Base-by-base conservation (phyloP, 2,329 filamentous ascomycete species). In the Clathrospora elynae region DNA sequence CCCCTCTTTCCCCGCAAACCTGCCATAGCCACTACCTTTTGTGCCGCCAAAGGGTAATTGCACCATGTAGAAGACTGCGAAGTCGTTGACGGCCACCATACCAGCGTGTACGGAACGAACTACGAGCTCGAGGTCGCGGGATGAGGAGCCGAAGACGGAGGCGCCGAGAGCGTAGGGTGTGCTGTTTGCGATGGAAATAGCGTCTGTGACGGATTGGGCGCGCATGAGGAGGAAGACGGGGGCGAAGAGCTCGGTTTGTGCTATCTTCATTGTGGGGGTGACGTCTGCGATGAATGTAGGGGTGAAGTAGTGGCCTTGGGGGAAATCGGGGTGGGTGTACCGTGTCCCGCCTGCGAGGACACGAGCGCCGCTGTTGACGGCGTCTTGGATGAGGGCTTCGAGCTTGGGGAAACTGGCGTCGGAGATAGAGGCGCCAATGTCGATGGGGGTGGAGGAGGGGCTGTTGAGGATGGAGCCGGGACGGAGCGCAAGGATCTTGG, bases 81-180 rank as follows among this genome's bases (percentile, higher is more conserved):
- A 99, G 73, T 99, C 93, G 68, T 99, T 99, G 57, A 99, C 82
- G 16, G 90, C 84, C 0, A 97, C 88, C 87, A 96, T 96, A 30
- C 93, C 93, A 0, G 87, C 84, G 50, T 86, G 82, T 36, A 96
- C 78, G 16, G 83, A 81, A 13, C 72, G 72, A 1, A 92, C 83
- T 18, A 95, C 82, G 11, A 74, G 74, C 11, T 79, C 71, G 1
- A 96, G 75, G 2, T 76, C 75, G 42, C 81, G 78, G 46, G 85
- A 80, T 5, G 53, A 53, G n/a, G 58, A 48, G 22, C 91, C 93
- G 68, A 95, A 96, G 24, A 99, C 88, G 26, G 86, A 90, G 28
- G 89, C 86, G 37, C 93, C 93, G 29, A 99, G 87, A 2, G 87
- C 91, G 66, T 93, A 97, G 37, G 81, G 71, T 0, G 90, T 90